phyloP scores from a whole-genome alignment of 2,329 filamentous ascomycete species.

The Fusarium falciforme region DNA sequence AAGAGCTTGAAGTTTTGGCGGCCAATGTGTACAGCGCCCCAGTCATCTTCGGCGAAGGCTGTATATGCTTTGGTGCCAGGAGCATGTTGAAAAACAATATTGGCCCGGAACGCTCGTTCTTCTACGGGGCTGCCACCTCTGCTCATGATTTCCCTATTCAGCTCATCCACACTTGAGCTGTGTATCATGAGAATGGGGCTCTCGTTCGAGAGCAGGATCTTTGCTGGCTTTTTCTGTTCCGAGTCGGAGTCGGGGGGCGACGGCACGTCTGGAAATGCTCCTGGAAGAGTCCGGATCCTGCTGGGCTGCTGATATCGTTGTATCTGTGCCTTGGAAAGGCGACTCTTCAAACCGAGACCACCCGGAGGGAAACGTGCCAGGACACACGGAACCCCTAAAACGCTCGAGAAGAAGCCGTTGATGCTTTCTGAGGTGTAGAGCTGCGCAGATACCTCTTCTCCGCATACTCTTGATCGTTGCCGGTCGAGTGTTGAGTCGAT shows the following conservation, averaged over 20 bases:
- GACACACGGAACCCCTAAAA: conserved; percentile 82
- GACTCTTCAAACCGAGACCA: conserved; percentile 66
- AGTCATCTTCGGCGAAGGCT: conserved; percentile 84
- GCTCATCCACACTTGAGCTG: conserved; percentile 78
- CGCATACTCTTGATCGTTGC: conserved; percentile 79
- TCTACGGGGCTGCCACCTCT: conserved; percentile 73
- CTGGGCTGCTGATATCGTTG: conserved; percentile 63
- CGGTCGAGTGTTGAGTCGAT: conserved; percentile 58
- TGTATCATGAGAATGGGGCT: conserved; percentile 91
- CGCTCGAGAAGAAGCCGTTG: conserved; percentile 80
- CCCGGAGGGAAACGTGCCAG: conserved; percentile 85
- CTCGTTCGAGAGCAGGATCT: conserved; percentile 90
- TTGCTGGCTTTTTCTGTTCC: conserved; percentile 53
- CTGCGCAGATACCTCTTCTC: conserved; percentile 78
- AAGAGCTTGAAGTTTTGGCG: conserved; percentile 74
- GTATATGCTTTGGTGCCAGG: conserved; percentile 54
- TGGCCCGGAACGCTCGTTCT: conserved; percentile 86
- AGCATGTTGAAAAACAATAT: conserved; percentile 76
- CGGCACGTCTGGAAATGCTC: conserved; percentile 64
- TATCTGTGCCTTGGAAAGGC: conserved; percentile 79
- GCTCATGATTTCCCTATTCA: conserved; percentile 78
- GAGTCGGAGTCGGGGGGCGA: conserved; percentile 69
- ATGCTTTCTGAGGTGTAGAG: conserved; percentile 75
- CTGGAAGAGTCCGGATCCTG: conserved; percentile 55
- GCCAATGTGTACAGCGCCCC: conserved; percentile 77